phyloP scores from a whole-genome alignment of 345 rosid genomes.

The Arabidopsis arenosa region DNA sequence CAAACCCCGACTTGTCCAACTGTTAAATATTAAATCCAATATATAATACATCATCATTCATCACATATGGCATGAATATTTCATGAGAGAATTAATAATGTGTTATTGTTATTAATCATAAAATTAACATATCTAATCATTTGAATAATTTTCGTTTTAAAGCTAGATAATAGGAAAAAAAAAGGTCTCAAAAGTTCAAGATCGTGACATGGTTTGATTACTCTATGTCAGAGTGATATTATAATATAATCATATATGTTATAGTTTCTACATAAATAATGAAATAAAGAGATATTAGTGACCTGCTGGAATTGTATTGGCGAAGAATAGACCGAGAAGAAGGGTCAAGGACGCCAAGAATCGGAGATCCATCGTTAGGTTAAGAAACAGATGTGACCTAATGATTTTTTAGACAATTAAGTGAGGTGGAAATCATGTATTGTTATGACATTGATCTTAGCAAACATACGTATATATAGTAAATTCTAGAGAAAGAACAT shows the following conservation, averaged over 20 bases:
- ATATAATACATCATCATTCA: neutral
- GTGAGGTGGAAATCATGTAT: neutral
- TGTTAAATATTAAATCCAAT: constrained; percentile 6
- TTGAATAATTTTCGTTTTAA: too few relatives aligned
- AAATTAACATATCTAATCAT: too few relatives aligned
- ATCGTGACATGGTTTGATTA: neutral
- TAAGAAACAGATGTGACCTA: neutral
- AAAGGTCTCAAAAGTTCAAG: too few relatives aligned
- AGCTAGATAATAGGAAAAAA: too few relatives aligned
- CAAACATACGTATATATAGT: neutral
- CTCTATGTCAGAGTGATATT: too few relatives aligned
- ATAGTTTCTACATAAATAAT: neutral
- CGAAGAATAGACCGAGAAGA: constrained; percentile 6
- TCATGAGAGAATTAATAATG: too few relatives aligned
- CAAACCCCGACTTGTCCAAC: constrained; percentile 52
- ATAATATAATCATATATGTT: neutral
- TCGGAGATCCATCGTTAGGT: constrained; percentile 17
- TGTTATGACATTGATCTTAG: neutral
- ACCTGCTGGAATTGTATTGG: constrained; percentile 19
- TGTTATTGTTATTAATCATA: too few relatives aligned
- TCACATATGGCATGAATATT: neutral
- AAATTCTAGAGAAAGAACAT: neutral
- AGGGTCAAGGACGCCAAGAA: constrained; percentile 17
- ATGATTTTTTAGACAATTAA: neutral
- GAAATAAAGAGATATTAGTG: neutral